These are phyloP conservation scores for Epichloe brachyelytri DNA, from an alignment of 2,329 filamentous ascomycete species.

Conservation along the genomic window DNA sequence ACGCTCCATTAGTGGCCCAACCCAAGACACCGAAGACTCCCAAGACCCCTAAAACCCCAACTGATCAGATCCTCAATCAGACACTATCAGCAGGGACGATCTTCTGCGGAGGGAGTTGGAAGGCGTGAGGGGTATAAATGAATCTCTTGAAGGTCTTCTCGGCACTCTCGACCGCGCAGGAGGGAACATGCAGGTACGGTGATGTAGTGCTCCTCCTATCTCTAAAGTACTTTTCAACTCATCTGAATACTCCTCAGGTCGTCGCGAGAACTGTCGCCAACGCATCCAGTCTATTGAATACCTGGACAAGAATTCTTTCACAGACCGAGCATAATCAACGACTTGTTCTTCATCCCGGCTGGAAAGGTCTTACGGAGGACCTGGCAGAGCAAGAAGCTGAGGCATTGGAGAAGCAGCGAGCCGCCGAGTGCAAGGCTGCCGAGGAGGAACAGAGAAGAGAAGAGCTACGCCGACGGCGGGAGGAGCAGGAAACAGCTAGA, in stretches of 20 bases:
- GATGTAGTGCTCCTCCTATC: not conserved
- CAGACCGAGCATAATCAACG: constrained; percentile 97
- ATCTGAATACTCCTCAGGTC: constrained; percentile 38
- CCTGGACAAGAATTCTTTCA: constrained; percentile 89
- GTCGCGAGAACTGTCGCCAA: constrained; percentile 77
- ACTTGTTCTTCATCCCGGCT: constrained; percentile 73
- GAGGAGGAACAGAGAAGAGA: constrained; percentile 71
- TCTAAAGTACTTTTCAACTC: not conserved
- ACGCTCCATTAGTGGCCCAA: constrained; percentile 17
- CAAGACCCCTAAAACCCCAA: constrained; percentile 33
- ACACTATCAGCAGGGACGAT: constrained; percentile 54
- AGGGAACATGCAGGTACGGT: constrained; percentile 59
- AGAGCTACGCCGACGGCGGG: constrained; percentile 49
- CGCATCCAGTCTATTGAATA: constrained; percentile 80
- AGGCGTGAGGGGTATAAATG: constrained; percentile 74
- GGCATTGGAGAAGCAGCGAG: constrained; percentile 57
- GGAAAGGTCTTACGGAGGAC: constrained; percentile 83
- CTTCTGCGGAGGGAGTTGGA: constrained; percentile 68
- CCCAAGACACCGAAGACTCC: constrained; percentile 32
- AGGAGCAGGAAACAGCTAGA: constrained; percentile 42
- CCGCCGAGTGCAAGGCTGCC: constrained; percentile 59
- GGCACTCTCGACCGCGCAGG: constrained; percentile 58
- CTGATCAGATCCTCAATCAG: constrained; percentile 22
- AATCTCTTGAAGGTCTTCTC: constrained; percentile 69
- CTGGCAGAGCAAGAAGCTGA: constrained; percentile 78